Evolutionary conservation across 176 grass and related monocot genomes (phyloP).

Genomic region (Ampelocalamus luodianensis): DNA sequence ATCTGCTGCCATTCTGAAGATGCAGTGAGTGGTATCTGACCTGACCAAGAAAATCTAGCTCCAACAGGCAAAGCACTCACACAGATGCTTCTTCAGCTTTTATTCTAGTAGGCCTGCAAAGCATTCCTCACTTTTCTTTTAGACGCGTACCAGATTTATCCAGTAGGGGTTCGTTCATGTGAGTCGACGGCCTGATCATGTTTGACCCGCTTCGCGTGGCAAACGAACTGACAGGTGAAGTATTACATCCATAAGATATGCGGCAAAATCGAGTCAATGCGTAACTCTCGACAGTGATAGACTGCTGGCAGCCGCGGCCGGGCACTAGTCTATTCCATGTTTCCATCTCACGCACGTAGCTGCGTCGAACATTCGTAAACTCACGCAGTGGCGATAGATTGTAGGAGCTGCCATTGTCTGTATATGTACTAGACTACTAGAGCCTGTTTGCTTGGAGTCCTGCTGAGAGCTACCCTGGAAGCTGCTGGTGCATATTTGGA

Average conservation of each 20-base stretch:
- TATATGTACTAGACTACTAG: neutral
- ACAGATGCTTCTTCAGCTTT: neutral
- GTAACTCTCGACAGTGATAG: slow-evolving; percentile 33
- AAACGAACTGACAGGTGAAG: neutral
- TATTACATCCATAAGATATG: neutral
- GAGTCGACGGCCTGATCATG: slow-evolving; percentile 8
- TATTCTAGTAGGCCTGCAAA: neutral
- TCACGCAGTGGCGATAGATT: neutral
- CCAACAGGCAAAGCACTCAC: neutral
- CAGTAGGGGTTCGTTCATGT: too few relatives aligned
- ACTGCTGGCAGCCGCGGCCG: neutral
- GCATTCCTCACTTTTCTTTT: neutral
- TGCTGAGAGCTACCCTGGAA: too few relatives aligned
- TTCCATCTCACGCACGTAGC: slow-evolving; percentile 9
- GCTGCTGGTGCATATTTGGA: too few relatives aligned
- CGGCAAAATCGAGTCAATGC: neutral
- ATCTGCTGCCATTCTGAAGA: neutral
- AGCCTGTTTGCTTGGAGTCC: too few relatives aligned
- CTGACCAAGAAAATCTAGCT: slow-evolving; percentile 1
- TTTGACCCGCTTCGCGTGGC: slow-evolving; percentile 21
- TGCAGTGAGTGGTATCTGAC: neutral
- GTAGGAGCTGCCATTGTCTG: neutral
- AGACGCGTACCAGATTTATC: neutral
- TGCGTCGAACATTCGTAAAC: slow-evolving; percentile 45
- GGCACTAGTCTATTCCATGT: neutral